Evolutionary conservation across 1,139 yeast species (phyloP).

Genomic region (Diutina pseudorugosa): DNA sequence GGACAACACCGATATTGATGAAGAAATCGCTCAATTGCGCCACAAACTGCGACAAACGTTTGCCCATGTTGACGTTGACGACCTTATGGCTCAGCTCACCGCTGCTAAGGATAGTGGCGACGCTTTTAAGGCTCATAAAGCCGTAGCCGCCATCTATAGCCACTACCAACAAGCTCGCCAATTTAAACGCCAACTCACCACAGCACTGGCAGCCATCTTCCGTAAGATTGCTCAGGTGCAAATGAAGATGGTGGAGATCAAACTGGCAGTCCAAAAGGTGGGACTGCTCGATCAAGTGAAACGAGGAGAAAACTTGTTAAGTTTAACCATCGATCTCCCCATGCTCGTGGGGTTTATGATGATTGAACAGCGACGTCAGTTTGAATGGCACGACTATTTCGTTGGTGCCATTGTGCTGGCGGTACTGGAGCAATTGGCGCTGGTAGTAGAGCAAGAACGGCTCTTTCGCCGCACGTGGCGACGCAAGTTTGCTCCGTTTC

Average conservation of each 20-base stretch:
- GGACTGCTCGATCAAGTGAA: constrained; percentile 19
- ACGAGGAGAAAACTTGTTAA: constrained; percentile 31
- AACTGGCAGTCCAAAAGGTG: constrained; percentile 10
- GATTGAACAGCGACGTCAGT: constrained; percentile 58
- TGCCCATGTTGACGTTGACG: neutral
- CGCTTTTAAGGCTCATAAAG: neutral
- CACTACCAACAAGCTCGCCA: constrained; percentile 8
- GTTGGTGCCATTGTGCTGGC: constrained; percentile 37
- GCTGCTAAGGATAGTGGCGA: neutral
- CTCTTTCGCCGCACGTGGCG: constrained; percentile 52
- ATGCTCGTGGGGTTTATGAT: constrained; percentile 66
- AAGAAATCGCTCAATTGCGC: neutral
- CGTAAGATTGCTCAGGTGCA: constrained; percentile 25
- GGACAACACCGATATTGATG: neutral
- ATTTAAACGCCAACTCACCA: constrained; percentile 18
- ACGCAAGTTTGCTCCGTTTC: constrained; percentile 26
- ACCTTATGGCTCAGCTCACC: neutral
- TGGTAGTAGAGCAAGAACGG: constrained; percentile 47
- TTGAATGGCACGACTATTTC: constrained; percentile 50
- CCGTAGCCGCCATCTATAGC: neutral
- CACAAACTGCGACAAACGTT: neutral
- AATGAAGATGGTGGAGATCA: constrained; percentile 26
- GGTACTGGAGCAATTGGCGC: constrained; percentile 48
- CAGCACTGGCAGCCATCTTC: constrained; percentile 17
- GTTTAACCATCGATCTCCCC: constrained; percentile 64